Evolutionary conservation across 2,329 filamentous ascomycete species (phyloP).

Genomic region (Penicillium crustosum): DNA sequence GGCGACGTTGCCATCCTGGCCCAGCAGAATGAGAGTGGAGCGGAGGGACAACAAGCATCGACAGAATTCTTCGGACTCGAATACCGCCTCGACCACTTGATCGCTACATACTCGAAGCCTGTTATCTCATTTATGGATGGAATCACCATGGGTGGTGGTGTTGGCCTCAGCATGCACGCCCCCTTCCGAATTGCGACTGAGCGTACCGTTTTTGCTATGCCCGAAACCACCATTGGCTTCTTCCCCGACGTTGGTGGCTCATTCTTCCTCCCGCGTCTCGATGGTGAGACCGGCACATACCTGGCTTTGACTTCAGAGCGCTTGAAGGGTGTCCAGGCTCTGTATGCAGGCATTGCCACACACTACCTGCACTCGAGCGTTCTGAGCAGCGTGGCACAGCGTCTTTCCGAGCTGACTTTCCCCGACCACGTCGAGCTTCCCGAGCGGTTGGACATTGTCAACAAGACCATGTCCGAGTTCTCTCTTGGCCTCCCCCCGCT

Average conservation of each 20-base stretch:
- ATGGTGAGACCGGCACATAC: constrained; percentile 85
- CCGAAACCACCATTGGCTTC: constrained; percentile 96
- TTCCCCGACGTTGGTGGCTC: constrained; percentile 97
- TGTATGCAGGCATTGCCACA: constrained; percentile 89
- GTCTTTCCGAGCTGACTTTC: constrained; percentile 87
- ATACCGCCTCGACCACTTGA: constrained; percentile 94
- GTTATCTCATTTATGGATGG: constrained; percentile 97
- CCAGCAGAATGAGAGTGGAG: constrained; percentile 65
- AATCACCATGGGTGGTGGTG: constrained; percentile 96
- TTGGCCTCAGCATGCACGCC: constrained; percentile 89
- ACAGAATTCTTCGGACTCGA: constrained; percentile 87
- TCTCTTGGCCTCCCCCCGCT: constrained; percentile 71
- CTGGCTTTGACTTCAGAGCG: constrained; percentile 86
- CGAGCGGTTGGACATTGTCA: constrained; percentile 69
- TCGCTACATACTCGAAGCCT: constrained; percentile 89
- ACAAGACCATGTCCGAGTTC: constrained; percentile 89
- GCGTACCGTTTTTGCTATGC: constrained; percentile 95
- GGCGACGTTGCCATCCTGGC: constrained; percentile 85
- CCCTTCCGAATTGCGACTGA: constrained; percentile 97
- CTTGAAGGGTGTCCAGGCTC: constrained; percentile 77
- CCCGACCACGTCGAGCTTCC: constrained; percentile 67
- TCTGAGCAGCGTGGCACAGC: constrained; percentile 75
- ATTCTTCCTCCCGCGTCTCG: constrained; percentile 90
- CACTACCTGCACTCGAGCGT: constrained; percentile 94
- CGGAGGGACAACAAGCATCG: constrained; percentile 71